Evolutionary conservation across 805 yeast species (phyloP), one percentile per base, ranked within the genome.

Genomic region (Ogataea trehalophila): DNA sequence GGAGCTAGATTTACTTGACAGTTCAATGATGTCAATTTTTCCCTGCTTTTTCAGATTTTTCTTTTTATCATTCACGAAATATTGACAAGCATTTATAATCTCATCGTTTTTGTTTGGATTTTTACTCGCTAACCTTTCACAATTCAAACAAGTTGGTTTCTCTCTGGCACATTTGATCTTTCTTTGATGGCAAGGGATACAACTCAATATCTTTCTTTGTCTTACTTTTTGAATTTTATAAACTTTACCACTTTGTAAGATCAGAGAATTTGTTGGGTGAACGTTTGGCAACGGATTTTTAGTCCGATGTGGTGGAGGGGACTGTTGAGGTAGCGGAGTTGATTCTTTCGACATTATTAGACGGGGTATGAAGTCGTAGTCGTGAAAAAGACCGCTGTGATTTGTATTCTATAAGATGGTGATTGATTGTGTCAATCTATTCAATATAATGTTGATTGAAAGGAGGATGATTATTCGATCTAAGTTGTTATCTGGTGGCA

Each of bases 91-190:
- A 9, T 38, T 23, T 29, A 57, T 33, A 8, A 55, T 49, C 15
- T 53, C 58, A 6, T 37, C 22, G 3, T 43, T 34, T 33, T 56
- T 55, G 6, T 16, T n/a, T 0, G 50, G 54, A 17, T 57, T 55
- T 34, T 57, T 59, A 11, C 40, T 37, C 4, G 60, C 59, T 7
- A 59, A 20, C 22, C 47, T 76, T 16, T 68, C 65, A 63, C 89
- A 83, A 53, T 76, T 75, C 26, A 69, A 65, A 59, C 89, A 83
- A 15, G 76, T 69, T 1, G 87, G 87, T 33, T 71, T 74, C 39
- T 71, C 74, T 47, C 85, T 74, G 15, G 81, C 80, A 63, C 89
- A 83, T 55, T 80, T 81, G 53, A 83, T 80, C 63, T 83, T 83
- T 61, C 83, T 77, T 49, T 80, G 78, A 59, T 81, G 87, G 52